phyloP scores from a whole-genome alignment of 2,329 filamentous ascomycete genomes.

The Neofusicoccum cordaticola region DNA sequence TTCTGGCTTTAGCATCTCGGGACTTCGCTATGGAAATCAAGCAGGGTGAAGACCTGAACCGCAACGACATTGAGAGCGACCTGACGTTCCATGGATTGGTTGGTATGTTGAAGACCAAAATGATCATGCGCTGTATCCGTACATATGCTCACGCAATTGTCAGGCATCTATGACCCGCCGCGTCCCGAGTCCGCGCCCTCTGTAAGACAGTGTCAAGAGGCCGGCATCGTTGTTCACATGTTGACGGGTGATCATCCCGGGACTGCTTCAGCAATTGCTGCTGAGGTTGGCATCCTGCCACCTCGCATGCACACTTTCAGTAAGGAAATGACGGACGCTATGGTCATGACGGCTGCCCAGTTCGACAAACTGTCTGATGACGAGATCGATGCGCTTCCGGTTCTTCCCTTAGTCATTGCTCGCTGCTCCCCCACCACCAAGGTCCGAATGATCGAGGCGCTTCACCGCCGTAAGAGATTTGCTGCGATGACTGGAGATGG shows the following conservation, averaged over 20 bases:
- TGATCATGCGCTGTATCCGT: too few relatives aligned
- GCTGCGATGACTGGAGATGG: slow-evolving; percentile 44
- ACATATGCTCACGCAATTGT: too few relatives aligned
- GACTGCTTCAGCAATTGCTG: slow-evolving; percentile 45
- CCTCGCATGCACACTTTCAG: slow-evolving; percentile 26
- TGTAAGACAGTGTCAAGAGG: slow-evolving; percentile 43
- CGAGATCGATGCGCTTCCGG: slow-evolving; percentile 41
- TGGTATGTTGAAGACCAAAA: slow-evolving; percentile 44
- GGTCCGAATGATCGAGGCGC: slow-evolving; percentile 46
- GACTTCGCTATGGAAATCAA: slow-evolving; percentile 43
- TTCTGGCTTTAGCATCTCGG: slow-evolving; percentile 62
- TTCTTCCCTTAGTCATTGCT: slow-evolving; percentile 45
- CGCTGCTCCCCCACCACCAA: slow-evolving; percentile 48
- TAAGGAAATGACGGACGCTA: slow-evolving; percentile 28
- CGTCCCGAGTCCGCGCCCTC: slow-evolving; percentile 69
- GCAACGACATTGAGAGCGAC: slow-evolving; percentile 62
- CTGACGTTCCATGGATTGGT: slow-evolving; percentile 74
- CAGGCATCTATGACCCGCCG: slow-evolving; percentile 71
- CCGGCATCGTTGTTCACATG: slow-evolving; percentile 49
- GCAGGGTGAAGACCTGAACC: slow-evolving; percentile 48
- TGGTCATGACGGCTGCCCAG: slow-evolving; percentile 43
- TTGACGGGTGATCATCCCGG: slow-evolving; percentile 48
- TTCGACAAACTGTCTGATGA: slow-evolving; percentile 46
- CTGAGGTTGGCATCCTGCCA: slow-evolving; percentile 46
- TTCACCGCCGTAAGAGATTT: slow-evolving; percentile 36